Percentiles rank a stretch among this genome's conserved stretches.
phyloP scores from a whole-genome alignment of 2,329 filamentous ascomycete species.

The Stagonosporopsis chrysanthemi region DNA sequence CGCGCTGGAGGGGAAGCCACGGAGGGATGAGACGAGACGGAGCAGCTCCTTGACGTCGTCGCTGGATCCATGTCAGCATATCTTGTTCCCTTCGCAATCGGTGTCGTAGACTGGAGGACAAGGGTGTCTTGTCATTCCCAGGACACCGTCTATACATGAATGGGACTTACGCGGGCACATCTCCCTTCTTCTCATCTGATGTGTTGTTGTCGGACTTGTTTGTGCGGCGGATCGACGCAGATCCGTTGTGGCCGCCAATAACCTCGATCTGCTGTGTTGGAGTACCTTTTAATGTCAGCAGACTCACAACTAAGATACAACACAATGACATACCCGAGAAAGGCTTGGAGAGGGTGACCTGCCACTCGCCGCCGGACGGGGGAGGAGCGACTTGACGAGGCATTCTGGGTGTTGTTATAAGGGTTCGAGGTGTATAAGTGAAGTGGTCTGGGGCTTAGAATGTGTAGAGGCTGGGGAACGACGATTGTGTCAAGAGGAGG shows the following conservation, averaged over 20 bases:
- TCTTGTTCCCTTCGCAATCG: no score
- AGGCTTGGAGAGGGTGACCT: slow-evolving; percentile 58
- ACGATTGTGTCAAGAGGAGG: not conserved
- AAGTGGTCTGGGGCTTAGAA: not conserved
- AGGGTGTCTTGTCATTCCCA: no score
- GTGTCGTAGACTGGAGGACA: not conserved
- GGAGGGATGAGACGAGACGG: slow-evolving; percentile 47
- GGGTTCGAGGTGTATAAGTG: not conserved
- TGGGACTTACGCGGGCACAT: slow-evolving; percentile 40
- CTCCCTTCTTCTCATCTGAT: slow-evolving; percentile 47
- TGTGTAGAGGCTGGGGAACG: not conserved
- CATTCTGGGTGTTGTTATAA: slow-evolving; percentile 24
- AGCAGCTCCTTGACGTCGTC: slow-evolving; percentile 54
- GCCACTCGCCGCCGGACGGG: slow-evolving; percentile 82
- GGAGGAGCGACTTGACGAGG: slow-evolving; percentile 67
- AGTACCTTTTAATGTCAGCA: slow-evolving; percentile 16
- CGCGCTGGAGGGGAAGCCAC: slow-evolving; percentile 51
- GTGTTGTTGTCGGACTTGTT: slow-evolving; percentile 37
- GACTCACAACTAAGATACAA: not conserved
- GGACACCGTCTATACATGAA: no score
- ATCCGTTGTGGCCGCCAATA: slow-evolving; percentile 52
- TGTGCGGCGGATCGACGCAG: slow-evolving; percentile 45
- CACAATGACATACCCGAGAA: slow-evolving; percentile 33
- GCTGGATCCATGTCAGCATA: not conserved
- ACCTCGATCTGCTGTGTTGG: slow-evolving; percentile 48